Conservation (phyloP, 2,329 filamentous ascomycete species). For the Xylaria sp. region DNA sequence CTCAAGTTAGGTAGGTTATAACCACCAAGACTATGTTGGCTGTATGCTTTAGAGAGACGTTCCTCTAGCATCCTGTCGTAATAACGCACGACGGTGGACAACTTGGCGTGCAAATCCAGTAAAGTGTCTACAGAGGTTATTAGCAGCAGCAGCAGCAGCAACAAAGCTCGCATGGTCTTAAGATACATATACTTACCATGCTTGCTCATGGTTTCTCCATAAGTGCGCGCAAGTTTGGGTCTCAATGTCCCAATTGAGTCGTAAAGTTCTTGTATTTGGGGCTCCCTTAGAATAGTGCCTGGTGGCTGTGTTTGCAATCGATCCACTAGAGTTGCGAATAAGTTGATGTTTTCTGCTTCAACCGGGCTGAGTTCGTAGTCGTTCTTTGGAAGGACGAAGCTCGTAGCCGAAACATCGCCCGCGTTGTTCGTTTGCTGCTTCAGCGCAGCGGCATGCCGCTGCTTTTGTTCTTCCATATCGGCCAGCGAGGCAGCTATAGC, state of each 20-base stretch:
- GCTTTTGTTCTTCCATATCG: conserved; percentile 99
- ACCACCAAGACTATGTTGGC: conserved; percentile 76
- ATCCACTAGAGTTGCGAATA: conserved; percentile 94
- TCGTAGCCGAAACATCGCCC: conserved; percentile 60
- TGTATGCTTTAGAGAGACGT: conserved; percentile 90
- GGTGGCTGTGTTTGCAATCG: conserved; percentile 94
- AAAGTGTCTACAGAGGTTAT: conserved; percentile 74
- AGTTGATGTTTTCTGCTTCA: conserved; percentile 96
- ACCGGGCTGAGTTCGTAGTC: conserved; percentile 94
- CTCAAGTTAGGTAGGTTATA: conserved; percentile 68
- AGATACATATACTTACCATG: conserved; percentile 72
- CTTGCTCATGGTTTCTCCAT: conserved; percentile 99
- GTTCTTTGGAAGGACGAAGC: conserved; percentile 78
- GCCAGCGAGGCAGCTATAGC: conserved; percentile 94
- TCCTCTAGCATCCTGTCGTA: conserved; percentile 99
- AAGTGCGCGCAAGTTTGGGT: conserved; percentile 93
- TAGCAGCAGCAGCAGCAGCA: conserved; percentile 49
- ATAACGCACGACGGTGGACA: conserved; percentile 95
- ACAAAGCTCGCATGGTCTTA: background rate
- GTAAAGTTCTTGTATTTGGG: conserved; percentile 97
- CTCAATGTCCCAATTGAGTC: conserved; percentile 94
- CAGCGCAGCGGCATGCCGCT: conserved; percentile 83
- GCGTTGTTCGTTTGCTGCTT: conserved; percentile 78
- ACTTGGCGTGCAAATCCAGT: conserved; percentile 91
- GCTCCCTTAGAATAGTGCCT: conserved; percentile 94